Base-by-base conservation (phyloP, 768 basidiomycete genomes). In the Tremella mesenterica region DNA sequence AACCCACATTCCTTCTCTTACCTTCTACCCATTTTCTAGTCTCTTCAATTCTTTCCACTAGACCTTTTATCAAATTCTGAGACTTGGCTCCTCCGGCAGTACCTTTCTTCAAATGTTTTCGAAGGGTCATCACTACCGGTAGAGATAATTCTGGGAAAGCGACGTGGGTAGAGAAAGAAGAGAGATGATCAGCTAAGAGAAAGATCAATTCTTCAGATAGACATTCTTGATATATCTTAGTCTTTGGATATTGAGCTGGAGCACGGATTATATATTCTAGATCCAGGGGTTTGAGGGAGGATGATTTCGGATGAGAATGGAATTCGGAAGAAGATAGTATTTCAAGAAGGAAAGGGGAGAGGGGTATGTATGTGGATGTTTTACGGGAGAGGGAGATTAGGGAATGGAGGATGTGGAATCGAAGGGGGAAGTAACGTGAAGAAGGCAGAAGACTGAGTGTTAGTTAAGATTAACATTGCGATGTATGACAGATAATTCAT, bases 71-170 rank as follows among this genome's bases (percentile, higher is more conserved):
- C 33, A 51, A 52, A 20, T 77, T 60, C 2, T 76, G 78, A 7
- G 71, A 64, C 51, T 75, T 75, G 7, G 64, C 58, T 7, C 52
- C 58, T 13, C 70, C 71, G 3, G 64, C 69, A 29, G 53, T 61
- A 1, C 59, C 65, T 33, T 74, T 76, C 72, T 95, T 96, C 59
- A 92, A 63, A 50, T 81, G 78, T 59, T 85, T 84, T 39, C 83
- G 82, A 47, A 99, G 76, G 1, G 81, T 76, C 10, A 86, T 79
- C 14, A 83, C 74, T 31, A 91, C 76, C 2, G 92, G 91, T 12
- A 96, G 81, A 13, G 83, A 78, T 34, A 93, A 79, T 74, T 99
- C 95, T 1, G 95, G 93, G 78, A 95, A 97, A 0, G 88, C 88
- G 54, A 96, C 83, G 71, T 85, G 87, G 0, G 82, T 85, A 45